A percentile compares a stretch with the other conserved stretches of the same genome.
These are phyloP conservation scores for Acephala macrosclerotiorum DNA, from an alignment of 2,329 filamentous ascomycete genomes.

Conservation along the genomic window DNA sequence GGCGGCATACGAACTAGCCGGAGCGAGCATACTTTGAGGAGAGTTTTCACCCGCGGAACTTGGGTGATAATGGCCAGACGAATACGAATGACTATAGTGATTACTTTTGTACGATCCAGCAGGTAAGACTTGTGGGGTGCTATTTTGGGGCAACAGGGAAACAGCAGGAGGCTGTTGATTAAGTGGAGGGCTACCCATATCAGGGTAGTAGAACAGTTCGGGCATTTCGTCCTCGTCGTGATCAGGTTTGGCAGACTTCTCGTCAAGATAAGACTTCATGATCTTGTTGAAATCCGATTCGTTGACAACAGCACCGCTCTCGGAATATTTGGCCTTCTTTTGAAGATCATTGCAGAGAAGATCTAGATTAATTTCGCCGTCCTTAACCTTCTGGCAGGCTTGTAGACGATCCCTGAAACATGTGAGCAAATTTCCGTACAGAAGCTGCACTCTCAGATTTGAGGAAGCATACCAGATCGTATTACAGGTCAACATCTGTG, in stretches of 20 bases:
- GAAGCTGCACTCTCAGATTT: background rate
- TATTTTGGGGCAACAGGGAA: too few relatives aligned
- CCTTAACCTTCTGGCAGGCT: constrained; percentile 85
- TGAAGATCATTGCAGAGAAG: constrained; percentile 90
- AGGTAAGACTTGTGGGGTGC: too few relatives aligned
- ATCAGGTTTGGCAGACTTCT: constrained; percentile 17
- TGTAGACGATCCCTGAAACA: constrained; percentile 87
- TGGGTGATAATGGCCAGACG: too few relatives aligned
- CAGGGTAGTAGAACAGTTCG: too few relatives aligned
- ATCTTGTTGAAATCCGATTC: constrained; percentile 87
- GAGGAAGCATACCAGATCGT: constrained; percentile 82
- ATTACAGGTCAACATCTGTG: constrained; percentile 80
- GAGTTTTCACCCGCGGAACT: too few relatives aligned
- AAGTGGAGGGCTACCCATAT: too few relatives aligned
- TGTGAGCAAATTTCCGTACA: constrained; percentile 19
- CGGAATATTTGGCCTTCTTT: constrained; percentile 94
- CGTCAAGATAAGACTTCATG: constrained; percentile 64
- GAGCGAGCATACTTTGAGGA: too few relatives aligned
- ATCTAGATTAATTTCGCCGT: constrained; percentile 92
- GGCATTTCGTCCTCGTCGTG: too few relatives aligned
- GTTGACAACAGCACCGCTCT: constrained; percentile 87
- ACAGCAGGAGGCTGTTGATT: too few relatives aligned
- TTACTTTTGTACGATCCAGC: too few relatives aligned
- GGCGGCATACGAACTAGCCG: too few relatives aligned
- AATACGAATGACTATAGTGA: too few relatives aligned